Conservation (phyloP, 2,329 filamentous ascomycete genomes). For the Coniochaeta ligniaria region DNA sequence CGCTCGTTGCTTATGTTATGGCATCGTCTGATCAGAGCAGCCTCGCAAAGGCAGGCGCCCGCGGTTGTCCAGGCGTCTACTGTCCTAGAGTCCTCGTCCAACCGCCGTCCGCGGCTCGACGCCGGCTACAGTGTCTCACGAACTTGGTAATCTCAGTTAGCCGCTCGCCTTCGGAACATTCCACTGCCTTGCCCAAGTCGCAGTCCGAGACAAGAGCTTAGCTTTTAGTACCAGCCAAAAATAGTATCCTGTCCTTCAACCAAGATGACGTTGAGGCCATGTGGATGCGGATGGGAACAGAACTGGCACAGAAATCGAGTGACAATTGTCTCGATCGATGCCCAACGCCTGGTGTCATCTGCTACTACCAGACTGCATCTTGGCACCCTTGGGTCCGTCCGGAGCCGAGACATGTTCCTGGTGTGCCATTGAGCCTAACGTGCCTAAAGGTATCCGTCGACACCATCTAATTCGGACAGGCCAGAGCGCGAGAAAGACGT, state of each 20-base stretch:
- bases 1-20: background rate
- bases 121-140: background rate
- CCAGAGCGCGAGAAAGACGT: background rate
- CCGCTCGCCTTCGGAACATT: background rate
- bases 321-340: background rate
- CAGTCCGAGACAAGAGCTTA: background rate
- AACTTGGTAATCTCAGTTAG: background rate
- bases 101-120: background rate
- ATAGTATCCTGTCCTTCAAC: background rate
- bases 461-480: background rate
- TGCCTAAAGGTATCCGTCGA: background rate
- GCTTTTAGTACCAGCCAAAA: background rate
- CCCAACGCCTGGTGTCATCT: background rate
- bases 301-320: background rate
- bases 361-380: background rate
- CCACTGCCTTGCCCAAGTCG: too few relatives aligned
- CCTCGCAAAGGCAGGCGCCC: background rate
- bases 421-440: background rate
- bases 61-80: background rate
- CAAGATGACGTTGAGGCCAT: background rate
- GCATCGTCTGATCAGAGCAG: background rate
- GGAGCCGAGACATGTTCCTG: background rate
- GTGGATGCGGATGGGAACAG: too few relatives aligned
- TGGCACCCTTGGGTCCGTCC: background rate
- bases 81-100: background rate